Evolutionary conservation across 805 yeast species (phyloP).

Genomic region (Yamadazyma philogaea): DNA sequence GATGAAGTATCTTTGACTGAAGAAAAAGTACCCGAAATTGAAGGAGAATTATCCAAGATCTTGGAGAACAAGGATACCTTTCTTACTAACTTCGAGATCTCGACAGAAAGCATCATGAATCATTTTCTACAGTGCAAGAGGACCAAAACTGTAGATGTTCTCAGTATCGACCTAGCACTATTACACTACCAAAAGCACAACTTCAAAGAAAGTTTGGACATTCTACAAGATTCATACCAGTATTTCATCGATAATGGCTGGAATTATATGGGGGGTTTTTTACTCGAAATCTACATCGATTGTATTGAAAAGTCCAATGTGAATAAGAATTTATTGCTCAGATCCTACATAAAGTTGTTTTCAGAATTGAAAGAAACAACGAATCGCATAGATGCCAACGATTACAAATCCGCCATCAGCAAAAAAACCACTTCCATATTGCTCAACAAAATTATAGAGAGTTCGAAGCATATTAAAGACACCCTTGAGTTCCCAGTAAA

Average conservation of each 20-base stretch:
- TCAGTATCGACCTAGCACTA: constrained; percentile 77
- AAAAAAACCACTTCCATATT: constrained; percentile 16
- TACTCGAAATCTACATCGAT: constrained; percentile 64
- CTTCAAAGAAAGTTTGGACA: constrained; percentile 57
- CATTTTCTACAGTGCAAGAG: constrained; percentile 52
- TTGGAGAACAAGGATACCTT: constrained; percentile 15
- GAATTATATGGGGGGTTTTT: constrained; percentile 63
- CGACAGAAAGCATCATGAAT: constrained; percentile 56
- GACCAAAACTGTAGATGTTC: constrained; percentile 64
- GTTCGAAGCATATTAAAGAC: constrained; percentile 18
- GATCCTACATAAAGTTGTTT: constrained; percentile 40
- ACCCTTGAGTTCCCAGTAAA: constrained; percentile 29
- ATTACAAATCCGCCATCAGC: constrained; percentile 21
- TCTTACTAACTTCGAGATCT: constrained; percentile 36
- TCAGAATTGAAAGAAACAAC: constrained; percentile 23
- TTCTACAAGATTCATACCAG: constrained; percentile 66
- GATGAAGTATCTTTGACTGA: constrained; percentile 23
- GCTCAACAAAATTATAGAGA: constrained; percentile 17
- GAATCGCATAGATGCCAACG: constrained; percentile 24
- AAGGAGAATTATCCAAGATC: background rate
- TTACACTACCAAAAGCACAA: constrained; percentile 57
- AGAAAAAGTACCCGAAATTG: constrained; percentile 3
- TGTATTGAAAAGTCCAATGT: constrained; percentile 51
- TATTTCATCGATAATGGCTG: constrained; percentile 70
- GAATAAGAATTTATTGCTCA: constrained; percentile 29